phyloP scores from a whole-genome alignment of 495 filamentous ascomycete genomes.

The Usnea hakonensis region DNA sequence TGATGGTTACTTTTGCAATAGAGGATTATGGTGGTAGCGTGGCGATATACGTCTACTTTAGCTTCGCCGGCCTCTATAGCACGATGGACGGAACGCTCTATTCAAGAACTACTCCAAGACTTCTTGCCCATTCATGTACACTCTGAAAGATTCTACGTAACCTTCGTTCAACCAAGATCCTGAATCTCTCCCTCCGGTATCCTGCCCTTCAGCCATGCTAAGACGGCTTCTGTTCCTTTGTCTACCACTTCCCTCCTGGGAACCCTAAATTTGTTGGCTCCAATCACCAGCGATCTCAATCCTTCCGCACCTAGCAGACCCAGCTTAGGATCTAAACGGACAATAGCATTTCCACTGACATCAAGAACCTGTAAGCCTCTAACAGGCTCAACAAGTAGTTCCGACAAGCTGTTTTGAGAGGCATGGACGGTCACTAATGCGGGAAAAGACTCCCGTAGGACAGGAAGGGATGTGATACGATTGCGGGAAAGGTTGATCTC shows the following conservation, averaged over 20 bases:
- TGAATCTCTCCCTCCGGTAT: conserved; percentile 56
- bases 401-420: conserved; percentile 66
- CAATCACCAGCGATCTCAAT: conserved; percentile 54
- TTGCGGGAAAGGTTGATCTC: conserved; percentile 77
- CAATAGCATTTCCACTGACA: conserved; percentile 75
- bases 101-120: not conserved
- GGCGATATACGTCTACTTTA: not conserved
- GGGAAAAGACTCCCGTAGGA: conserved; percentile 52
- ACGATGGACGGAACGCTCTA: not conserved
- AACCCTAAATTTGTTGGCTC: conserved; percentile 75
- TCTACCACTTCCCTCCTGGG: conserved; percentile 81
- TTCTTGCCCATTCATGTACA: not conserved
- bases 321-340: conserved; percentile 64
- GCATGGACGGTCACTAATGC: conserved; percentile 57
- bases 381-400: conserved; percentile 64
- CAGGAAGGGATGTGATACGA: conserved; percentile 58
- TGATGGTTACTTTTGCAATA: too few relatives aligned
- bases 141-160: not conserved
- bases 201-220: conserved; percentile 72
- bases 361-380: conserved; percentile 70
- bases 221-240: conserved; percentile 78
- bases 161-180: not conserved
- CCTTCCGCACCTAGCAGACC: conserved; percentile 60
- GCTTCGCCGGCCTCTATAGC: too few relatives aligned
- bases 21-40: too few relatives aligned